These are phyloP conservation scores for Kalmusia sp. DNA, from an alignment of 2,329 filamentous ascomycete genomes.

Conservation along the genomic window DNA sequence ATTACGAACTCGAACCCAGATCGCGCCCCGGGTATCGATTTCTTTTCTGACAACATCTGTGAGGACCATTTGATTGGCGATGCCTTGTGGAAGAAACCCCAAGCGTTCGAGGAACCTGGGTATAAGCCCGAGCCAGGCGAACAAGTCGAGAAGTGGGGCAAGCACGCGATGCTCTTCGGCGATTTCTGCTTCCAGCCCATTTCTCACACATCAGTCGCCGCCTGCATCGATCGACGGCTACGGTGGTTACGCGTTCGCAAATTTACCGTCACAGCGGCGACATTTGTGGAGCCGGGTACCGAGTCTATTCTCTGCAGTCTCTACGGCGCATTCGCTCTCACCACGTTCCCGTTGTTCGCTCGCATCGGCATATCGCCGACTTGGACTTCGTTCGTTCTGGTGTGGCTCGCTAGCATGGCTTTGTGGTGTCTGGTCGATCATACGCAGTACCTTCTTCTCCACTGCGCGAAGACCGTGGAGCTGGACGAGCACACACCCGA, in stretches of 20 bases:
- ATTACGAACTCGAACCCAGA: conserved; percentile 64
- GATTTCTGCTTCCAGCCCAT: conserved; percentile 92
- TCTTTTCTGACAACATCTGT: conserved; percentile 95
- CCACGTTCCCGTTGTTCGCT: conserved; percentile 72
- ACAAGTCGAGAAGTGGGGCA: conserved; percentile 61
- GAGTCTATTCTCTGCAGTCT: conserved; percentile 85
- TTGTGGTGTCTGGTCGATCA: conserved; percentile 81
- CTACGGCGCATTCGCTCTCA: conserved; percentile 80
- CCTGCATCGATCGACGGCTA: conserved; percentile 81
- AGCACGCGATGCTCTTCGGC: conserved; percentile 84
- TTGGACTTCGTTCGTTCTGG: conserved; percentile 69
- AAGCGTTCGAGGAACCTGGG: conserved; percentile 35
- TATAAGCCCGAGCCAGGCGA: conserved; percentile 31
- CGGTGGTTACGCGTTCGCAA: conserved; percentile 94
- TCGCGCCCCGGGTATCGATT: conserved; percentile 77
- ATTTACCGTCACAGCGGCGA: conserved; percentile 88
- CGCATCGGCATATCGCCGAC: conserved; percentile 65
- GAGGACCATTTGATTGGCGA: conserved; percentile 97
- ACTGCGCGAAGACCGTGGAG: conserved; percentile 74
- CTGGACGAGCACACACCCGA: conserved; percentile 74
- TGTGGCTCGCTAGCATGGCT: conserved; percentile 71
- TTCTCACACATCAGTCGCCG: conserved; percentile 75
- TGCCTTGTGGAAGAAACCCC: conserved; percentile 76
- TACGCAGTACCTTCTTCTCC: conserved; percentile 74
- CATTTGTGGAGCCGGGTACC: conserved; percentile 89